A percentile compares a stretch with the other conserved stretches of the same genome.
Conservation (phyloP, 768 basidiomycete species). For the Rhodocollybia butyracea region DNA sequence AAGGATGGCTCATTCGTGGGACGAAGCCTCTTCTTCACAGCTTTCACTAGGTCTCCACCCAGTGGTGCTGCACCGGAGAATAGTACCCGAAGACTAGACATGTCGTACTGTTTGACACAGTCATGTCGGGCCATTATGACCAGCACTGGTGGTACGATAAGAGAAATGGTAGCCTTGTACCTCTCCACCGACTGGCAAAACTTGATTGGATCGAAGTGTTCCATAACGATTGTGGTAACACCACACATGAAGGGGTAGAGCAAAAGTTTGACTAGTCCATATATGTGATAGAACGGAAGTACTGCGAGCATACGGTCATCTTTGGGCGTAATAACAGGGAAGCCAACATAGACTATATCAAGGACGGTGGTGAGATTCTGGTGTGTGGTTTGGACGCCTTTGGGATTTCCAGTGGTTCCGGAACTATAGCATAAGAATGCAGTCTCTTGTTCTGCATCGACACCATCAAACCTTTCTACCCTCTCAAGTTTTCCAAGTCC, state of each 20-base stretch:
- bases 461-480: conserved; percentile 56
- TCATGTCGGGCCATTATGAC: conserved; percentile 70
- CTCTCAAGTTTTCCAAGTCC: conserved; percentile 41
- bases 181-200: conserved; percentile 66
- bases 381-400: conserved; percentile 62
- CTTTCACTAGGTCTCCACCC: conserved; percentile 54
- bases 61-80: conserved; percentile 83
- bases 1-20: conserved; percentile 1
- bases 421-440: conserved; percentile 55
- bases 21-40: conserved; percentile 30
- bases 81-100: conserved; percentile 54
- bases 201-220: conserved; percentile 66
- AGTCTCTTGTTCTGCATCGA: conserved; percentile 50
- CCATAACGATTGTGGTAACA: conserved; percentile 52
- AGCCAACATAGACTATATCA: conserved; percentile 43
- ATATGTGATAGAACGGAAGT: conserved; percentile 59
- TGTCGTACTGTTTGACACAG: conserved; percentile 66
- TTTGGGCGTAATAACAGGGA: conserved; percentile 35
- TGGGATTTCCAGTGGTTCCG: conserved; percentile 79
- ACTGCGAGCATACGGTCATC: conserved; percentile 58
- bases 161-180: conserved; percentile 54
- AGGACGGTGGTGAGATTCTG: conserved; percentile 63
- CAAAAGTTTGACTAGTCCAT: conserved; percentile 54
- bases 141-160: conserved; percentile 83
- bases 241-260: conserved; percentile 53